Percentiles rank a stretch among this genome's conserved stretches.
Conservation (phyloP, 208 protist species). For the Leishmania arabica region DNA sequence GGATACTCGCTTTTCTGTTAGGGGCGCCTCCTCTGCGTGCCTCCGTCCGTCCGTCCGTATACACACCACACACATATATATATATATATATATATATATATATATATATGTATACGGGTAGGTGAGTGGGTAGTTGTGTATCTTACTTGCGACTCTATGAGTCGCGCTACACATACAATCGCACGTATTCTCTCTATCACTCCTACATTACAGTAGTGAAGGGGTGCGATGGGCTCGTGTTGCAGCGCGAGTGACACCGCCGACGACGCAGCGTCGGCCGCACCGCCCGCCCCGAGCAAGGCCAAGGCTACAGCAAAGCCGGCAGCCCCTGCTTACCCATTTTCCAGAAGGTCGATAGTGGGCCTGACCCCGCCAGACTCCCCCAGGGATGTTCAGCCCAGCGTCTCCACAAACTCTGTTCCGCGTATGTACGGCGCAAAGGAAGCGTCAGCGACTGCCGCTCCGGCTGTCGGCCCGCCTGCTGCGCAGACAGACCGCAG, state of each 20-base stretch:
- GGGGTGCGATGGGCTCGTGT: slow-evolving; percentile 11
- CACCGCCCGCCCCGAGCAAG: not conserved
- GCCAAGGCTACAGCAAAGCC: too few species aligned
- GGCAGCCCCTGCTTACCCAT: not conserved
- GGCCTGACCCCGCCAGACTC: not conserved
- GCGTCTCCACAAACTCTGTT: not conserved
- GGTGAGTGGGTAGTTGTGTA: not conserved
- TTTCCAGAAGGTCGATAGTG: not conserved
- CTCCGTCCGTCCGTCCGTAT: not conserved
- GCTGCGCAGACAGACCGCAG: slow-evolving; percentile 2
- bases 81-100: not conserved
- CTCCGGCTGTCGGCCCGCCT: not conserved
- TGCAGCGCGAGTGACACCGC: slow-evolving; percentile 12
- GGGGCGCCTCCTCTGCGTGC: not conserved
- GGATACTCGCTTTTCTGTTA: not conserved
- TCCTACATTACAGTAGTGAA: not conserved
- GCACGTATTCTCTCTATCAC: not conserved
- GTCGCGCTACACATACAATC: not conserved
- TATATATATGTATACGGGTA: not conserved
- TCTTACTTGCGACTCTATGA: not conserved
- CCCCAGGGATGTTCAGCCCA: not conserved
- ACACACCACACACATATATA: too few species aligned
- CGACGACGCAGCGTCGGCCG: not conserved
- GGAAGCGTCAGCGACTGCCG: not conserved
- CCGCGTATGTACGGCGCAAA: not conserved